phyloP scores from a whole-genome alignment of 2,329 filamentous ascomycete genomes.

The Trichoderma atroviride region DNA sequence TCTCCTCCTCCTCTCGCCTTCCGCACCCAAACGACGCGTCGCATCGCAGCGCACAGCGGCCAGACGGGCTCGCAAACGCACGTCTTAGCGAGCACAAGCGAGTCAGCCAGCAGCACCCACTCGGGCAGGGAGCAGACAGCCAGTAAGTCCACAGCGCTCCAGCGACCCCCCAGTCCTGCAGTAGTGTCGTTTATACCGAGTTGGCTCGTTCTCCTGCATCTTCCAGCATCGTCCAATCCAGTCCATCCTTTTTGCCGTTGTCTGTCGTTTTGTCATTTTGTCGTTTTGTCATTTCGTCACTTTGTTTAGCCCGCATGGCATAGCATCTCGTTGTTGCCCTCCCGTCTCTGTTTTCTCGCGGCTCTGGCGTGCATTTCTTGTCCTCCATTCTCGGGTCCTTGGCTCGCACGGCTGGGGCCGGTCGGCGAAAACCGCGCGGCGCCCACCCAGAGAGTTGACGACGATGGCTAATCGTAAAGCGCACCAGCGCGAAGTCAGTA shows the following conservation, averaged over 20 bases:
- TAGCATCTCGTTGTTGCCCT: conserved; percentile 22
- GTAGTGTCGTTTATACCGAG: conserved; percentile 24
- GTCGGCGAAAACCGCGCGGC: conserved; percentile 22
- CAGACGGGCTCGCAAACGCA: conserved; percentile 12
- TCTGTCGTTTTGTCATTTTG: conserved; percentile 13
- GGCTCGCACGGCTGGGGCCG: conserved; percentile 21
- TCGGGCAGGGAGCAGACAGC: conserved; percentile 4
- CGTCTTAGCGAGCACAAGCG: conserved; percentile 21
- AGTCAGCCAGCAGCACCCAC: conserved; percentile 25
- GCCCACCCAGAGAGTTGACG: neutral
- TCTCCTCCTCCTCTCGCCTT: neutral
- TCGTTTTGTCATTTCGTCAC: neutral
- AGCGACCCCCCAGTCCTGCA: conserved; percentile 23
- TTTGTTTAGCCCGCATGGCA: neutral
- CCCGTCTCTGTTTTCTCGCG: neutral
- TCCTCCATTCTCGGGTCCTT: conserved; percentile 4
- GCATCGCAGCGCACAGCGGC: conserved; percentile 14
- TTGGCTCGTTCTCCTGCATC: conserved; percentile 26
- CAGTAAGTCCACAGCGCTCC: conserved; percentile 23
- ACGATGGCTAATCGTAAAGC: conserved; percentile 41
- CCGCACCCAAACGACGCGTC: conserved; percentile 11
- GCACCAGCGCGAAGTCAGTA: conserved; percentile 38
- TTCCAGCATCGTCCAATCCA: neutral
- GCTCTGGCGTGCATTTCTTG: conserved; percentile 1
- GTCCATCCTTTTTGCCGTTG: conserved; percentile 8